These are phyloP conservation scores for Vittaforma corneae DNA, from an alignment of 371 early-diverging fungal species.

Conservation along the genomic window DNA sequence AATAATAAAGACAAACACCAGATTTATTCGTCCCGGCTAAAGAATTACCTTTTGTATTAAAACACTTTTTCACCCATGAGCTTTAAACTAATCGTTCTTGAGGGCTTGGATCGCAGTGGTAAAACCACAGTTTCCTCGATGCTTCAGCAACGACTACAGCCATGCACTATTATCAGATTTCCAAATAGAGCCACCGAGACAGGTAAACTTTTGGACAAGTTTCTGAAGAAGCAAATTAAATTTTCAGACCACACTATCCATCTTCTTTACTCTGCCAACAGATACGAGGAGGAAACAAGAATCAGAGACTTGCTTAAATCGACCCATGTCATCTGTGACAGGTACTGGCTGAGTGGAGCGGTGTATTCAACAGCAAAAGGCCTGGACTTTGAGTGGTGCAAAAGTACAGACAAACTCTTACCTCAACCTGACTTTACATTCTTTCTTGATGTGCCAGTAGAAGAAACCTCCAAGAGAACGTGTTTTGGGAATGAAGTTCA, in stretches of 20 bases:
- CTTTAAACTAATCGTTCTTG: constrained; percentile 62
- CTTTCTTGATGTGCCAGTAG: constrained; percentile 72
- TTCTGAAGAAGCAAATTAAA: constrained; percentile 64
- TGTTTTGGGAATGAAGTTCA: constrained; percentile 88
- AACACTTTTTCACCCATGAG: no score
- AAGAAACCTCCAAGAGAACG: constrained; percentile 65
- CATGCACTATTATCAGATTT: constrained; percentile 60
- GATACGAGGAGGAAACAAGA: constrained; percentile 62
- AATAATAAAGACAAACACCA: no score
- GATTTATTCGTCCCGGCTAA: no score
- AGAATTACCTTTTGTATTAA: no score
- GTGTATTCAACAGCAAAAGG: constrained; percentile 69
- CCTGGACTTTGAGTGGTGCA: constrained; percentile 74
- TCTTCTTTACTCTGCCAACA: constrained; percentile 84
- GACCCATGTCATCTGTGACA: constrained; percentile 71
- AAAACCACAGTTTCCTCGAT: constrained; percentile 75
- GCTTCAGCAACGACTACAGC: constrained; percentile 63
- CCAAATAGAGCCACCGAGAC: constrained; percentile 74
- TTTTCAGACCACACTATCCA: constrained; percentile 76
- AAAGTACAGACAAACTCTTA: constrained; percentile 71
- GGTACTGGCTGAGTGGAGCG: constrained; percentile 90
- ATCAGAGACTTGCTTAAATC: constrained; percentile 20
- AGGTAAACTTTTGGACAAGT: constrained; percentile 76
- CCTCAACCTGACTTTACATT: constrained; percentile 73
- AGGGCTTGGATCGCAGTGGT: constrained; percentile 87